These are phyloP conservation scores for Pyrenophora tritici-repentis DNA, from an alignment of 2,329 filamentous ascomycete species.

Conservation along the genomic window DNA sequence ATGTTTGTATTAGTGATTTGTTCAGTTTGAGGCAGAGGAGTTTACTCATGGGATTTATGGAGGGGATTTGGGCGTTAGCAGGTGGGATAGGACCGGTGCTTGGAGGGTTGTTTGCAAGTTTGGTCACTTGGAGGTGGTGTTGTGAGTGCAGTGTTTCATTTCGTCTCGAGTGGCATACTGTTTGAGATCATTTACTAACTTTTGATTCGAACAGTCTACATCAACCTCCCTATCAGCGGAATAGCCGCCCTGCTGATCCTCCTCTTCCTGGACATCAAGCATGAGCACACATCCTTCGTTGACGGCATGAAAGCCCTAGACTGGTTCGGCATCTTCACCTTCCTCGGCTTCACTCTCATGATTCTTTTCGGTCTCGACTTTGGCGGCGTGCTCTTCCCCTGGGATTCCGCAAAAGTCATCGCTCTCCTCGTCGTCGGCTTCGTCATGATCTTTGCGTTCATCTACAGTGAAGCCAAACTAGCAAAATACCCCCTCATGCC, in stretches of 20 bases:
- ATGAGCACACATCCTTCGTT: conserved; percentile 56
- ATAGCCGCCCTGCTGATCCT: conserved; percentile 56
- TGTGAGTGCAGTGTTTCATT: conserved; percentile 37
- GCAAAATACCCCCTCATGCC: conserved; percentile 73
- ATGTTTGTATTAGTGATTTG: conserved; percentile 67
- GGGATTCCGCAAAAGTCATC: conserved; percentile 61
- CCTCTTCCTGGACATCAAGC: conserved; percentile 60
- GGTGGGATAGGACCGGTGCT: conserved; percentile 59
- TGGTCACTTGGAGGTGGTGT: conserved; percentile 58
- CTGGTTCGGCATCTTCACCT: conserved; percentile 59
- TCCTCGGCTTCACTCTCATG: conserved; percentile 58
- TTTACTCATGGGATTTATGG: conserved; percentile 57
- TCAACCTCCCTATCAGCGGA: conserved; percentile 60
- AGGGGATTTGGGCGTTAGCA: conserved; percentile 61
- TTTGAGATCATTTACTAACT: neutral
- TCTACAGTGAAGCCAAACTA: conserved; percentile 66
- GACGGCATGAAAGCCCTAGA: conserved; percentile 59
- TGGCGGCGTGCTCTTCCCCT: conserved; percentile 58
- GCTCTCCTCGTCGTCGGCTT: conserved; percentile 59
- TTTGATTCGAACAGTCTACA: conserved; percentile 50
- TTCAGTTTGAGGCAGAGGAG: conserved; percentile 62
- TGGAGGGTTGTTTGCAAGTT: conserved; percentile 56
- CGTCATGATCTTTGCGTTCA: conserved; percentile 57
- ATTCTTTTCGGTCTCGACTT: conserved; percentile 60
- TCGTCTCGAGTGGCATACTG: neutral